Conservation (phyloP, 306 rosid genomes). For the Cicer bijugum region DNA sequence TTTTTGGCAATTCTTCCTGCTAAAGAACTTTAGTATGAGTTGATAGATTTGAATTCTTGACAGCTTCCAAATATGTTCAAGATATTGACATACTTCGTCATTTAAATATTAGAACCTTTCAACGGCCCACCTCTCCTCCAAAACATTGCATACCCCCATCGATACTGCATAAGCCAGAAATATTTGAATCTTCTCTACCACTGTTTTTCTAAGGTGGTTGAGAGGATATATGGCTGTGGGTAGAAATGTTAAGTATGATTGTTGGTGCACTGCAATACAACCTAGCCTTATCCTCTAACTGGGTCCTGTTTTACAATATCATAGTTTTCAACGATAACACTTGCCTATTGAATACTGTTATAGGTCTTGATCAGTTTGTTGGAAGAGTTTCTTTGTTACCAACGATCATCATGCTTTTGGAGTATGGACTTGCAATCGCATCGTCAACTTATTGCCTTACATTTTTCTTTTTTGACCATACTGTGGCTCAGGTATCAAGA, state of each 20-base stretch:
- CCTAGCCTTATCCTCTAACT: conserved; percentile 5
- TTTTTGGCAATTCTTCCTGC: too few species aligned
- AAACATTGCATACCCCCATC: conserved; percentile 7
- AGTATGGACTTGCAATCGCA: conserved; percentile 88
- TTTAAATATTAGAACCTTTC: conserved; percentile 21
- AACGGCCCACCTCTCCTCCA: neutral
- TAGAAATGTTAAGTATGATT: conserved; percentile 26
- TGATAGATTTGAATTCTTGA: too few species aligned
- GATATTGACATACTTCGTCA: conserved; percentile 13
- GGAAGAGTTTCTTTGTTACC: conserved; percentile 77
- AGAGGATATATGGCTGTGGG: conserved; percentile 6
- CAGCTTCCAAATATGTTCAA: neutral
- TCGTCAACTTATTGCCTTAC: conserved; percentile 96
- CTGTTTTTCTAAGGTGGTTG: conserved; percentile 31
- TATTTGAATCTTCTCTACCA: neutral
- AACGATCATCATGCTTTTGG: conserved; percentile 73
- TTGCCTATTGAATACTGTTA: conserved; percentile 34
- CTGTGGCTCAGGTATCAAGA: conserved; percentile 81
- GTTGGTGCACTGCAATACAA: conserved; percentile 1
- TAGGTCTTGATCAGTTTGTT: conserved; percentile 94
- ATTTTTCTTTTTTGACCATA: conserved; percentile 86
- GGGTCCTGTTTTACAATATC: conserved; percentile 31
- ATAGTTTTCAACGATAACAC: conserved; percentile 27
- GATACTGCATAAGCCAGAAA: neutral
- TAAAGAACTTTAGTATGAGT: too few species aligned